Evolutionary conservation across 2,329 filamentous ascomycete species (phyloP).

Genomic region (Paramyrothecium sp.): DNA sequence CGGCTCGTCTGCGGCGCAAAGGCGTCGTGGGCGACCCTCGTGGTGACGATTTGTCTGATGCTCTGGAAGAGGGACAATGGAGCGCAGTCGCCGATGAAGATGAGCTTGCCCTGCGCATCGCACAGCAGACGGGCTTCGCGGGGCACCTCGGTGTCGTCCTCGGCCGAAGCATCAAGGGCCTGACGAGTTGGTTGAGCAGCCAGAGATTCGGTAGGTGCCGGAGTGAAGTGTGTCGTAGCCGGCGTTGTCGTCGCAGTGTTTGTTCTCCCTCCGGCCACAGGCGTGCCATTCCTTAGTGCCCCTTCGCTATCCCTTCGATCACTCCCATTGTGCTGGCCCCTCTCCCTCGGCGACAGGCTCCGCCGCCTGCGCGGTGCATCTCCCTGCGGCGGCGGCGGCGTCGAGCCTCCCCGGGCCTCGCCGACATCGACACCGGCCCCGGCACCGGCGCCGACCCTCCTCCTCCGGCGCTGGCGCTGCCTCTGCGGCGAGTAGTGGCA

Average conservation of each 20-base stretch:
- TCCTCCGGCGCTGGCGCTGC: slow-evolving; percentile 35
- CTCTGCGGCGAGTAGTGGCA: slow-evolving; percentile 45
- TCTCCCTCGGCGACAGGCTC: slow-evolving; percentile 10
- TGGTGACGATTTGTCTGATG: slow-evolving; percentile 50
- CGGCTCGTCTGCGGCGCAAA: slow-evolving; percentile 51
- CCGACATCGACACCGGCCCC: slow-evolving; percentile 6
- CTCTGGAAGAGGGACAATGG: slow-evolving; percentile 56
- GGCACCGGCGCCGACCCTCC: slow-evolving; percentile 11
- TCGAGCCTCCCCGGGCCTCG: neutral
- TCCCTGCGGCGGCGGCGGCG: slow-evolving; percentile 17
- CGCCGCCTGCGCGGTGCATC: slow-evolving; percentile 9
- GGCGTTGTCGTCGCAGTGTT: neutral
- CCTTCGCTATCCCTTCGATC: neutral
- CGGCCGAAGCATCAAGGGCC: slow-evolving; percentile 19
- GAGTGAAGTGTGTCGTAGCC: neutral
- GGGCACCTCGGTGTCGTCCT: slow-evolving; percentile 55
- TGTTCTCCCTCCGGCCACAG: neutral
- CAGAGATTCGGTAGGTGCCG: neutral
- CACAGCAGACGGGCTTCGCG: slow-evolving; percentile 50
- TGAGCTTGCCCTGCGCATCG: slow-evolving; percentile 51
- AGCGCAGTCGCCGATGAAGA: slow-evolving; percentile 57
- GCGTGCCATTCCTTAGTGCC: neutral
- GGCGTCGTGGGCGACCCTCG: slow-evolving; percentile 44
- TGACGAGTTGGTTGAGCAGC: neutral
- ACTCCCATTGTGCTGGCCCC: neutral